Evolutionary conservation across 441 rosid genomes (phyloP).

Genomic region (Populus hybrid): DNA sequence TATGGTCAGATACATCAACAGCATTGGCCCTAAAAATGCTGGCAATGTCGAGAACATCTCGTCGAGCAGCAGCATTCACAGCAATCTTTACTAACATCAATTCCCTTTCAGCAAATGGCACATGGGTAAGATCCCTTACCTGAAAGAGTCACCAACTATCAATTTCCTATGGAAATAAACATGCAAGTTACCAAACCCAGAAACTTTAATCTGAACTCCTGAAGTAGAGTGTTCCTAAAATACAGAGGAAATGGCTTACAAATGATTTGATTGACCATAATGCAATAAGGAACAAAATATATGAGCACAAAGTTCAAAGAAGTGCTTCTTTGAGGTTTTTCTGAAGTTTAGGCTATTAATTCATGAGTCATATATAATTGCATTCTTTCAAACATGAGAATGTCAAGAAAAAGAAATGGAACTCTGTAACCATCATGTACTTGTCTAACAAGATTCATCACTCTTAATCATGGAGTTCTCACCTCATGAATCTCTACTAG

Average conservation of each 20-base stretch:
- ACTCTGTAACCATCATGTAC: not conserved
- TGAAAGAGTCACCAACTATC: slow-evolving; percentile 21
- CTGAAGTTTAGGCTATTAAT: not conserved
- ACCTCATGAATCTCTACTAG: slow-evolving; percentile 83
- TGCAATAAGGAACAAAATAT: not conserved
- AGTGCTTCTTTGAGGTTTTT: not conserved
- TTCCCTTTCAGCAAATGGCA: slow-evolving; percentile 87
- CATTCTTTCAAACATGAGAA: not conserved
- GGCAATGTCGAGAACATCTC: slow-evolving; percentile 86
- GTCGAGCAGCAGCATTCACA: slow-evolving; percentile 69
- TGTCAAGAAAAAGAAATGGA: not conserved
- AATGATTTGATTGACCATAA: not conserved
- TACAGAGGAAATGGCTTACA: not conserved
- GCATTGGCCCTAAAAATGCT: slow-evolving; percentile 77
- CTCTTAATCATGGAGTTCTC: slow-evolving; percentile 11
- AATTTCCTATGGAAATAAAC: slow-evolving; percentile 2
- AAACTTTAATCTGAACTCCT: not conserved
- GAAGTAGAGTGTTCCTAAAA: slow-evolving; percentile 2
- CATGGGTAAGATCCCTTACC: slow-evolving; percentile 69
- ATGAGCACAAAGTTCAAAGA: not conserved
- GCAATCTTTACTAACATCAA: slow-evolving; percentile 86
- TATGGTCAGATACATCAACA: slow-evolving; percentile 86
- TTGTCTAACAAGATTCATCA: not conserved
- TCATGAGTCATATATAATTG: not conserved
- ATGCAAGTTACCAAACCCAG: slow-evolving; percentile 3